Evolutionary conservation across 345 rosid genomes (phyloP), one percentile per base, ranked within the genome.

Genomic region (Anacardium occidentale): DNA sequence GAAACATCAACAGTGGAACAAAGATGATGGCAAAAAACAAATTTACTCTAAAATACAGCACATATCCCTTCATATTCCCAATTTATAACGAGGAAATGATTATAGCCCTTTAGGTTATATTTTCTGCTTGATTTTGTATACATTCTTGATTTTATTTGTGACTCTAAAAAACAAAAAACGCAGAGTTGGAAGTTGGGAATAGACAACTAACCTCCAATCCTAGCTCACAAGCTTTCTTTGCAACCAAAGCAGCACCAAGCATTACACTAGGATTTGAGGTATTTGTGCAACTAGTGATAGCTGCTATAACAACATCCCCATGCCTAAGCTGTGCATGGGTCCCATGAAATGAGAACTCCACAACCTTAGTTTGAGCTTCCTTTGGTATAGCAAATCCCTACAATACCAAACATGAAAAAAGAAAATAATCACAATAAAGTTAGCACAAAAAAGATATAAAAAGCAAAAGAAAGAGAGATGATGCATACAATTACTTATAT

Each of bases 161-260:
- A 62, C 20, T 47, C 5, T 15, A 61, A 42, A 14, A 40, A 37
- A 52, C 45, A 51, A 13, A 12, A 53, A 10, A 29, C 51, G 68
- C 40, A 55, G 57, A 52, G 55, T 25, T 44, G 54, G 47, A 70
- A 21, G 68, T 67, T 64, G 77, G 40, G 78, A 72, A 73, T 10
- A 53, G 69, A 74, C 42, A 71, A 21, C 86, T 42, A 73, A 93
- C 98, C 91, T 90, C 88, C 81, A 91, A 77, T 73, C 96, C 98
- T 60, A 87, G 76, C 10, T 91, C 98, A 75, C 91, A 91, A 54
- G 98, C 98, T 74, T 94, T 94, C 81, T 84, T 90, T 10, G 98
- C 98, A 77, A 90, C 98, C 87, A 94, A 74, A 71, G 94, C 97
- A 78, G 96, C 96, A 69, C 97, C 98, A 74, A 94, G 97, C 96